phyloP scores from a whole-genome alignment of 2,329 filamentous ascomycete genomes.

The Rhynchosporium agropyri region DNA sequence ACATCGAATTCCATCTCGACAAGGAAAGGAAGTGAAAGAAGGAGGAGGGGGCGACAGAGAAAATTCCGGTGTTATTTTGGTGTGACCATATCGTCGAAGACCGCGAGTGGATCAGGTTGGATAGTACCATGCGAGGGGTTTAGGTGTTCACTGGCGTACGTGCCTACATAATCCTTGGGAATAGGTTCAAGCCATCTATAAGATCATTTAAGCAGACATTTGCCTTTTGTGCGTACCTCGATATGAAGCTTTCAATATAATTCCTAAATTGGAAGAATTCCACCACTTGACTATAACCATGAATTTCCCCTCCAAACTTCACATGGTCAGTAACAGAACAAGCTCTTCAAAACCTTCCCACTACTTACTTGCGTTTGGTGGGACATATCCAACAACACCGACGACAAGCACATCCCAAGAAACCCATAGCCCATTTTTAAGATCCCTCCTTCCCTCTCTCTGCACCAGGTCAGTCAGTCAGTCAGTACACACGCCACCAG shows the following conservation, averaged over 20 bases:
- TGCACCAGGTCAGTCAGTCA: too few species aligned
- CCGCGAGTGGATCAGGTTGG: slow-evolving; percentile 1
- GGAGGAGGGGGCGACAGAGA: neutral
- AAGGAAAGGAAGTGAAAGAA: neutral
- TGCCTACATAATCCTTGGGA: slow-evolving; percentile 6
- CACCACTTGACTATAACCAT: too few species aligned
- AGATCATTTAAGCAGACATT: slow-evolving; percentile 5
- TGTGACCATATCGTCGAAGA: slow-evolving; percentile 12
- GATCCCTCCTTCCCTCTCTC: too few species aligned
- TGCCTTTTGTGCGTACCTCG: neutral
- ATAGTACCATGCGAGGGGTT: slow-evolving; percentile 13
- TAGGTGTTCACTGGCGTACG: slow-evolving; percentile 13
- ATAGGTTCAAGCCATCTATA: slow-evolving; percentile 7
- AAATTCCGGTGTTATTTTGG: slow-evolving; percentile 11
- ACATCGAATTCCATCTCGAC: slow-evolving; percentile 17
- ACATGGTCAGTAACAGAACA: too few species aligned
- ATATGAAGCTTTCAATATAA: neutral
- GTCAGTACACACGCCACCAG: too few species aligned
- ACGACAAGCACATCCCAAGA: too few species aligned
- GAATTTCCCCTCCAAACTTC: too few species aligned
- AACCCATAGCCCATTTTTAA: too few species aligned
- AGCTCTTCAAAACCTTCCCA: too few species aligned
- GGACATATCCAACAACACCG: too few species aligned
- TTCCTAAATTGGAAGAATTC: too few species aligned
- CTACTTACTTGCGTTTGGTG: too few species aligned